A percentile compares a stretch with the other conserved stretches of the same genome.
These are phyloP conservation scores for Colletotrichum higginsianum DNA, from an alignment of 2,329 filamentous ascomycete species.

Conservation along the genomic window DNA sequence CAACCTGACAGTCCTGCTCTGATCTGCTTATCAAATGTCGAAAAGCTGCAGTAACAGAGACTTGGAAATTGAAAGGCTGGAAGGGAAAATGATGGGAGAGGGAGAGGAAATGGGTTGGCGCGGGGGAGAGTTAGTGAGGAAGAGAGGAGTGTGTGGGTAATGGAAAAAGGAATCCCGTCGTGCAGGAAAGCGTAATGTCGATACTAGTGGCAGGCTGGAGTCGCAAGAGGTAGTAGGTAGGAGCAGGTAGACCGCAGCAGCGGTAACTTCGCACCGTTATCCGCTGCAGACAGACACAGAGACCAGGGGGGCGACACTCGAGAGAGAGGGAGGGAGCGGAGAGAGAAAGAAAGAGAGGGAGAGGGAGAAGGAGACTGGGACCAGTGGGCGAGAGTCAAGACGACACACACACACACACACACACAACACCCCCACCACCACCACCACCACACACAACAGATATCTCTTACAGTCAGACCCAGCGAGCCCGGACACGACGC, in stretches of 20 bases:
- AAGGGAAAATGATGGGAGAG: not conserved
- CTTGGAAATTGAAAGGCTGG: not conserved
- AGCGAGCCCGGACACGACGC: constrained; percentile 8
- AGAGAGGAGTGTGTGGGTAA: constrained; percentile 21
- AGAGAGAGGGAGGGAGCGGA: not conserved
- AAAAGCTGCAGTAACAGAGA: not conserved
- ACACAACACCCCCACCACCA: too few species aligned
- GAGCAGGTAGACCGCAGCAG: constrained; percentile 7
- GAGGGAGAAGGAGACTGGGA: not conserved
- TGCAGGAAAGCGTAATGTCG: constrained; percentile 39
- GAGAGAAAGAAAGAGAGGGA: not conserved
- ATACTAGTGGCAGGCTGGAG: constrained; percentile 26
- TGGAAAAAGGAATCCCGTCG: constrained; percentile 30
- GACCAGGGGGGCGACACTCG: not conserved
- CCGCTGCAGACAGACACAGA: constrained; percentile 9
- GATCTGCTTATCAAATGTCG: constrained; percentile 14
- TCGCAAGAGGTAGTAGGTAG: not conserved
- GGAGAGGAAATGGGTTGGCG: constrained; percentile 3
- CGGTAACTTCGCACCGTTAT: constrained; percentile 27
- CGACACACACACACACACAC: not conserved
- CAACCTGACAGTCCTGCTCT: constrained; percentile 8
- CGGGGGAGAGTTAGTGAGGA: constrained; percentile 3
- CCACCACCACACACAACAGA: not conserved
- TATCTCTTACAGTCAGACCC: constrained; percentile 7
- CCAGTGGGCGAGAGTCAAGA: not conserved